Evolutionary conservation across 2,329 filamentous ascomycete species (phyloP).

Genomic region (Fusarium incarnatum): DNA sequence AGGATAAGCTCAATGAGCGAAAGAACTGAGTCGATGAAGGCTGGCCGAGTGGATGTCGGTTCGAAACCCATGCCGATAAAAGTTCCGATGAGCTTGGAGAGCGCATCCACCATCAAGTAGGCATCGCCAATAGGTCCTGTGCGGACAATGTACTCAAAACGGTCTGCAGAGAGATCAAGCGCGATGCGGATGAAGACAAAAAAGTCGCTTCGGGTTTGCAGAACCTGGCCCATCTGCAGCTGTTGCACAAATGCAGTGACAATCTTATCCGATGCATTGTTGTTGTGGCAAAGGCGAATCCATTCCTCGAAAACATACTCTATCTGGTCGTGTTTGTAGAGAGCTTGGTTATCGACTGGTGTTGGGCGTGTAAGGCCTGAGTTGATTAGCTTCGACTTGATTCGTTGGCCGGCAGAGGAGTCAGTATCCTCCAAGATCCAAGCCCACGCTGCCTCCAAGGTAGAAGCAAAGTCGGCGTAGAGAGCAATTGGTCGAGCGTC

Average conservation of each 20-base stretch:
- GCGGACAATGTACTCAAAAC: conserved; percentile 78
- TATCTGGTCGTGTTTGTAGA: conserved; percentile 80
- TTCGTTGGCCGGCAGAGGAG: conserved; percentile 72
- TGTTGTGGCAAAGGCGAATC: conserved; percentile 83
- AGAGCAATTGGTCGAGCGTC: conserved; percentile 82
- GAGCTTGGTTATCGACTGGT: conserved; percentile 61
- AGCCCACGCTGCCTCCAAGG: conserved; percentile 81
- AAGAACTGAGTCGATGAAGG: conserved; percentile 81
- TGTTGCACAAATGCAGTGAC: conserved; percentile 84
- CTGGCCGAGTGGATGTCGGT: conserved; percentile 71
- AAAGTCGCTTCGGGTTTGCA: conserved; percentile 81
- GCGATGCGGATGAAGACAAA: conserved; percentile 83
- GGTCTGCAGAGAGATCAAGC: conserved; percentile 81
- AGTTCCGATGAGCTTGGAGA: conserved; percentile 82
- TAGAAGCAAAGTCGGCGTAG: conserved; percentile 86
- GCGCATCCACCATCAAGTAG: conserved; percentile 77
- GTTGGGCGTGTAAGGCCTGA: conserved; percentile 55
- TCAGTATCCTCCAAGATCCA: conserved; percentile 83
- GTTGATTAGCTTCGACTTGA: conserved; percentile 72
- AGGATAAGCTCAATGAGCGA: conserved; percentile 83
- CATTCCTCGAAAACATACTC: conserved; percentile 98
- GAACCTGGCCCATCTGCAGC: conserved; percentile 77
- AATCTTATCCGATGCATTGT: conserved; percentile 78
- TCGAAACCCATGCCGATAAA: conserved; percentile 80
- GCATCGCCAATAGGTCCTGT: conserved; percentile 69